Conservation (phyloP, 306 rosid genomes). For the Myrica gale region DNA sequence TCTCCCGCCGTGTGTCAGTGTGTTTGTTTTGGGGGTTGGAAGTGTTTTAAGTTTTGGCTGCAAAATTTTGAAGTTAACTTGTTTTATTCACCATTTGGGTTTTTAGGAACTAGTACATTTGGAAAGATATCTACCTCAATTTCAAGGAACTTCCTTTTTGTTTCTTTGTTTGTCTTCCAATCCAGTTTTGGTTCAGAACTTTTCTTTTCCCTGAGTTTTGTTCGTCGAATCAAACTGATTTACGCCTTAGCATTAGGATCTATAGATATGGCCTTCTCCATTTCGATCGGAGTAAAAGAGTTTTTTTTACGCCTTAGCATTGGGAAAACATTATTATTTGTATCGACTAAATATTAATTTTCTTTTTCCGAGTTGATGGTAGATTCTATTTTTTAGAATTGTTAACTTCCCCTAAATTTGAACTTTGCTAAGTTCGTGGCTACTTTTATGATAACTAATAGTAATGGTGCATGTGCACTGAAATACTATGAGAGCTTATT, state of each 20-base stretch:
- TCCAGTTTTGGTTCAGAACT: background rate
- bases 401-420: background rate
- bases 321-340: background rate
- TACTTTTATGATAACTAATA: background rate
- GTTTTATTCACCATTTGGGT: background rate
- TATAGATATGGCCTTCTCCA: background rate
- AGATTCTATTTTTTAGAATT: background rate
- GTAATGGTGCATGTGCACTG: background rate
- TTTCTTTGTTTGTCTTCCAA: too few species aligned
- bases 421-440: background rate
- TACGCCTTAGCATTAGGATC: conserved; percentile 1
- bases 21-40: background rate
- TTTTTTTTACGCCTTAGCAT: too few species aligned
- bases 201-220: background rate
- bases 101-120: background rate
- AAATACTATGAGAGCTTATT: background rate
- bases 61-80: background rate
- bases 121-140: too few species aligned
- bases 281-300: background rate
- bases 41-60: background rate
- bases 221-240: background rate
- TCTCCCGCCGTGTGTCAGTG: background rate
- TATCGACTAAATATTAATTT: background rate
- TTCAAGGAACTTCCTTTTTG: background rate
- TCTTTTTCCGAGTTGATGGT: background rate